phyloP scores from a whole-genome alignment of 108 stramenopile species.

The Schizochytrium sp. region DNA sequence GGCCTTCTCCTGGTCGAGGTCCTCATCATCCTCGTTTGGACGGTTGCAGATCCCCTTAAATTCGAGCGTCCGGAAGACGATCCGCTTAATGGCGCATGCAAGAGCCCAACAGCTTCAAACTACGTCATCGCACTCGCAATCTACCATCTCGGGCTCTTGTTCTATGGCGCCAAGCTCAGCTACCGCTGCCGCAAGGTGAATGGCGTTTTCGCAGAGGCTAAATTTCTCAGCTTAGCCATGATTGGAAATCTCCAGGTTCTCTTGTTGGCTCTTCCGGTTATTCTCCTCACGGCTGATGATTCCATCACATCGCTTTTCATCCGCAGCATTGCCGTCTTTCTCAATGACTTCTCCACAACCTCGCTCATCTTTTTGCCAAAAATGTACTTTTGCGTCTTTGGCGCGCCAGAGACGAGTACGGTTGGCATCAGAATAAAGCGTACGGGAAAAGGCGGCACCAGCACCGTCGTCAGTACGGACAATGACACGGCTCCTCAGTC shows the following conservation, averaged over 20 bases:
- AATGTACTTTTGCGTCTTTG: background rate
- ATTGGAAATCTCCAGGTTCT: background rate
- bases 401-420: background rate
- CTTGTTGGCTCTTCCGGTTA: background rate
- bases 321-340: background rate
- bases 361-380: background rate
- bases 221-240: background rate
- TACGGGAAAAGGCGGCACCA: no score
- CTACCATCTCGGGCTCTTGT: background rate
- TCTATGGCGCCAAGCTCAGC: background rate
- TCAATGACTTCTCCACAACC: background rate
- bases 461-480: no score
- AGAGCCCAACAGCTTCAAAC: background rate
- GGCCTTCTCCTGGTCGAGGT: background rate
- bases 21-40: background rate
- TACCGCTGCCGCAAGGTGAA: background rate
- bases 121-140: background rate
- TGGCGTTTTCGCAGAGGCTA: background rate
- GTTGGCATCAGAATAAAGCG: no score
- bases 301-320: background rate
- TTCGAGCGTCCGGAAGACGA: background rate
- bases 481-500: no score
- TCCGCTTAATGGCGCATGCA: background rate
- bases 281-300: background rate
- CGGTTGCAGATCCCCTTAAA: background rate